A percentile compares a stretch with the other conserved stretches of the same genome.
Conservation (phyloP, 2,329 filamentous ascomycete genomes). For the Knufia petricola region DNA sequence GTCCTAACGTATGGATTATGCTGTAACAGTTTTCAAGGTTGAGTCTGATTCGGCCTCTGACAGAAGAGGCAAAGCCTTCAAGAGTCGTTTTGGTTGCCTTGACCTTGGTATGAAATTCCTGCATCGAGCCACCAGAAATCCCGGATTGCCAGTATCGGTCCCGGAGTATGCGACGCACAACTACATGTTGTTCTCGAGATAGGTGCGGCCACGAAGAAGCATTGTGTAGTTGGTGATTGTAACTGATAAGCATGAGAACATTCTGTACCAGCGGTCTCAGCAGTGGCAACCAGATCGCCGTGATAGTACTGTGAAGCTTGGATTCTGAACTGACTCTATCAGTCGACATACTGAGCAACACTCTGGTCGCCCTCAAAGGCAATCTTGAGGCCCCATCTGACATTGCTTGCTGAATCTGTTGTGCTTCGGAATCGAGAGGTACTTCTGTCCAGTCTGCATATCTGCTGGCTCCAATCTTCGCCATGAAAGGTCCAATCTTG, state of each 20-base stretch:
- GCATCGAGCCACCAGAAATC: slow-evolving; percentile 88
- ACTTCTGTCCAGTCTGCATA: slow-evolving; percentile 75
- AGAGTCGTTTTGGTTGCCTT: slow-evolving; percentile 79
- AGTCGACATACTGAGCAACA: slow-evolving; percentile 82
- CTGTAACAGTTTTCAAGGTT: slow-evolving; percentile 91
- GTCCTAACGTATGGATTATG: slow-evolving; percentile 86
- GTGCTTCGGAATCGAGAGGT: slow-evolving; percentile 67
- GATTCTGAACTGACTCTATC: slow-evolving; percentile 74
- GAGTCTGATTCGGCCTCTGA: slow-evolving; percentile 77
- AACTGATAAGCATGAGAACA: slow-evolving; percentile 71
- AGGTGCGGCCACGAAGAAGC: slow-evolving; percentile 71
- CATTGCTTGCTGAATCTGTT: slow-evolving; percentile 67
- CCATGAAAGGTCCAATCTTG: slow-evolving; percentile 71
- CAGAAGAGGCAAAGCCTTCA: slow-evolving; percentile 87
- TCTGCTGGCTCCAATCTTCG: slow-evolving; percentile 60
- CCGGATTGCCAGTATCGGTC: slow-evolving; percentile 98
- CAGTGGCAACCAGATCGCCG: slow-evolving; percentile 72
- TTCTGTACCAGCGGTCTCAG: slow-evolving; percentile 77
- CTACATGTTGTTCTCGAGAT: slow-evolving; percentile 62
- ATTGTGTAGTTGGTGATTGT: slow-evolving; percentile 87
- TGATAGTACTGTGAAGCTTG: slow-evolving; percentile 63
- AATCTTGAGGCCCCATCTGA: slow-evolving; percentile 58
- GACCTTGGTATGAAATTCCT: slow-evolving; percentile 91
- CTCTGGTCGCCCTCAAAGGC: slow-evolving; percentile 79
- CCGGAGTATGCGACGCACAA: slow-evolving; percentile 75